Base-by-base conservation (phyloP, 106 monocot species). In the Agapanthus africanus region DNA sequence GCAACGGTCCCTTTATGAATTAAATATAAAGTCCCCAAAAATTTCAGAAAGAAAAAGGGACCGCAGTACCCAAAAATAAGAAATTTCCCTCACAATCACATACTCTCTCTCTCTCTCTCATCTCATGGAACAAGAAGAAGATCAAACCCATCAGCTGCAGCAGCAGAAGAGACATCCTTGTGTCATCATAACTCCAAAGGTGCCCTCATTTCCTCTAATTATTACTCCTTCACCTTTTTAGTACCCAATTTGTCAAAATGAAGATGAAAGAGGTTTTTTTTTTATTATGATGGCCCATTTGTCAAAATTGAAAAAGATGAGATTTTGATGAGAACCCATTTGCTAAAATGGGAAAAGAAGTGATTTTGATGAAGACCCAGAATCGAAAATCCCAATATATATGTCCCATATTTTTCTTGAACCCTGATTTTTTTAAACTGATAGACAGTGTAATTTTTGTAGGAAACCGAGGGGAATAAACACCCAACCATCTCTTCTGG, bases 361-460 rank as follows among this genome's bases (percentile, higher is more conserved):
- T 41, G 46, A 68, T 68, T 44, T 51, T 68, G 68, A n/a, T 44
- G 18, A 68, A 46, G 18, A 38, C 68, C 19, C 68, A 68, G 46
- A 39, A 49, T 32, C 32, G 33, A 28, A 68, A 34, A 49, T 68
- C 33, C 5, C 21, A 32, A 14, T 3, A 21, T 47, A 16, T 15
- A 27, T 66, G 1, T 66, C 11, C 13, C 1, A 37, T 39, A 7
- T 40, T 2, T 44, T 31, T 44, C n/a, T n/a, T n/a, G n/a, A n/a
- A n/a, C n/a, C n/a, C n/a, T 38, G 32, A 34, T 21, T 44, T 68
- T 1, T 31, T 19, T 68, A 14, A 31, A 33, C 49, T n/a, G 9
- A 28, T 27, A 34, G 23, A 46, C 4, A 49, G 19, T 27, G 33
- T 68, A 30, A 49, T 7, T 68, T 68, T 49, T 68, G 49, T 68